These are phyloP conservation scores for Erythrophleum fordii DNA, from an alignment of 306 rosid genomes.

Conservation along the genomic window DNA sequence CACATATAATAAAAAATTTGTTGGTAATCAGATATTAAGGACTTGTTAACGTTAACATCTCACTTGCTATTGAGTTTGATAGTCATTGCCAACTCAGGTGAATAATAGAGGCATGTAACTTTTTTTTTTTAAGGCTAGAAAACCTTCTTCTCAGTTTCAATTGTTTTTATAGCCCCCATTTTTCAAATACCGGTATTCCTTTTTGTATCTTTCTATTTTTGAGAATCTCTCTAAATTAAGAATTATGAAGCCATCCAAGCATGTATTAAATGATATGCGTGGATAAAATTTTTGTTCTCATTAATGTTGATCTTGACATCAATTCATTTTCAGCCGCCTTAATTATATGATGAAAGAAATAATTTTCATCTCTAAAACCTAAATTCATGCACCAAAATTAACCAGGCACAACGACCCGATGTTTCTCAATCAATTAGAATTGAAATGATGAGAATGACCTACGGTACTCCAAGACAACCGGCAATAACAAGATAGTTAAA, in stretches of 20 bases:
- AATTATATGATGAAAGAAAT: slow-evolving; percentile 23
- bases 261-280: neutral
- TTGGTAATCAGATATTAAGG: neutral
- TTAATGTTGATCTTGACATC: slow-evolving; percentile 8
- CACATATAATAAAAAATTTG: neutral
- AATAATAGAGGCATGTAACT: neutral
- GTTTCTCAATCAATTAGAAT: slow-evolving; percentile 29
- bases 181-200: neutral
- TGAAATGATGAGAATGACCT: slow-evolving; percentile 11
- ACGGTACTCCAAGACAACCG: slow-evolving; percentile 27
- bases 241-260: neutral
- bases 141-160: neutral
- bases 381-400: slow-evolving; percentile 34
- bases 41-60: slow-evolving; percentile 9
- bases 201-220: neutral
- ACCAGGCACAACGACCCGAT: slow-evolving; percentile 37
- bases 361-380: slow-evolving; percentile 17
- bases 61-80: slow-evolving; percentile 37
- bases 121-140: neutral
- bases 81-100: slow-evolving; percentile 39
- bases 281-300: neutral
- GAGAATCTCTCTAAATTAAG: neutral
- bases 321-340: slow-evolving; percentile 35
- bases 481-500: neutral
- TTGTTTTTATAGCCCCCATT: neutral